Evolutionary conservation across 2,329 filamentous ascomycete species (phyloP).

Genomic region (Aspergillus floridensis): DNA sequence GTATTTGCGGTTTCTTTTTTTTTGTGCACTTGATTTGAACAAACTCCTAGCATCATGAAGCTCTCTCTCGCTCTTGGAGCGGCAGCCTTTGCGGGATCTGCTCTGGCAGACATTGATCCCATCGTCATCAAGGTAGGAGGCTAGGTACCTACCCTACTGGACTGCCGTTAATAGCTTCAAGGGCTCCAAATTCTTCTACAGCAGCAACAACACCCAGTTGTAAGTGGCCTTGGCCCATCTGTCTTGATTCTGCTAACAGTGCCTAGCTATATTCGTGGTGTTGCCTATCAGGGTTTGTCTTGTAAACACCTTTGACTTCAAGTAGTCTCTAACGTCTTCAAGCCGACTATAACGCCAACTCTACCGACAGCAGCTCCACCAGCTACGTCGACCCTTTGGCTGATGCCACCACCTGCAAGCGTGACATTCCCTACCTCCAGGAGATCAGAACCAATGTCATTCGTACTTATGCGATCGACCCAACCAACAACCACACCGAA

Average conservation of each 20-base stretch:
- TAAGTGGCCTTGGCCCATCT: background rate
- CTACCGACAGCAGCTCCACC: slow-evolving; percentile 39
- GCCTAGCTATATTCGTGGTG: slow-evolving; percentile 72
- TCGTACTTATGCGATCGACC: slow-evolving; percentile 88
- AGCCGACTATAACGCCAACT: slow-evolving; percentile 61
- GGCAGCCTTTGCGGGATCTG: slow-evolving; percentile 45
- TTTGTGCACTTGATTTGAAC: background rate
- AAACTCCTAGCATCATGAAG: slow-evolving; percentile 13
- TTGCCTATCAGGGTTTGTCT: slow-evolving; percentile 73
- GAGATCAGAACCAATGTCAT: slow-evolving; percentile 84
- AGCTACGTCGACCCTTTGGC: slow-evolving; percentile 79
- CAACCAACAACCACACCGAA: slow-evolving; percentile 67
- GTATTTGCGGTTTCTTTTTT: background rate
- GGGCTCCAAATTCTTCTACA: slow-evolving; percentile 83
- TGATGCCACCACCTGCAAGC: slow-evolving; percentile 66
- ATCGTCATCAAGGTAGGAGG: slow-evolving; percentile 51
- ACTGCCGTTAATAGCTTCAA: slow-evolving; percentile 34
- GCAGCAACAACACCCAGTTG: slow-evolving; percentile 71
- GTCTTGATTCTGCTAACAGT: slow-evolving; percentile 4
- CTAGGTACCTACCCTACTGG: background rate
- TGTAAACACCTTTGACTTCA: background rate
- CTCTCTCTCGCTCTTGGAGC: slow-evolving; percentile 16
- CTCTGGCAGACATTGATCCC: slow-evolving; percentile 54
- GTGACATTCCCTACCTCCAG: slow-evolving; percentile 77
- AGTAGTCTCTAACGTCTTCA: background rate